Evolutionary conservation across 768 basidiomycete species (phyloP), one percentile per base, ranked within the genome.

Genomic region (Leccinum broughii): DNA sequence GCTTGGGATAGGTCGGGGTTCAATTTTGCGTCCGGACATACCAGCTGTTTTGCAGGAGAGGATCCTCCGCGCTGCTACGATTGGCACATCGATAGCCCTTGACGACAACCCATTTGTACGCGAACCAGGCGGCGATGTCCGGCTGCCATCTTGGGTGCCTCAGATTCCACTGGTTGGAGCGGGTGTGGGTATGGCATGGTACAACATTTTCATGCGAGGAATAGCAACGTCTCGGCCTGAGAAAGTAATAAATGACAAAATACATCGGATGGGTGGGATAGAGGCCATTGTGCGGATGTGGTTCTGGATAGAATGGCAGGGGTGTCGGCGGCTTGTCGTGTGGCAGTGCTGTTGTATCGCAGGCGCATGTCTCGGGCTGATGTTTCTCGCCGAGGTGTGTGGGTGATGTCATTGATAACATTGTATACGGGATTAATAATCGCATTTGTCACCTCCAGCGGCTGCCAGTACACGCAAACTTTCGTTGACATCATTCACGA

Each of bases 1-100:
- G 24, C 77, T 93, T 34, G 94, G 94, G 0, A 77, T 95, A 17
- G 94, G 86, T 6, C 80, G 94, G 57, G 78, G 79, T 14, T 81
- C 92, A 0, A 73, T 91, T 20, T 71, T 85, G 8, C 79, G 78
- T 59, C 92, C 93, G 0, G 74, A 84, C 53, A 72, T 90, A 37
- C 89, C 90, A 0, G 62, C 53, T 54, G 30, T 74, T 71, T 63
- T 81, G 76, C 67, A 34, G 11, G 30, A 63, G 46, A 62, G 66
- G 37, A 54, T 56, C 22, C 35, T 56, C 34, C n/a, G 20, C 11
- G 51, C 60, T 15, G 14, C 59, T 56, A 55, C 35, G 8, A 39
- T 17, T 37, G 61, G 49, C 35, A 63, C 41, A 2, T 68, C 46
- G 55, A 73, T 63, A 59, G 55, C 48, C 58, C 63, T 48, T 57